phyloP scores from a whole-genome alignment of 768 basidiomycete genomes.

The Clitopilus passeckerianus region DNA sequence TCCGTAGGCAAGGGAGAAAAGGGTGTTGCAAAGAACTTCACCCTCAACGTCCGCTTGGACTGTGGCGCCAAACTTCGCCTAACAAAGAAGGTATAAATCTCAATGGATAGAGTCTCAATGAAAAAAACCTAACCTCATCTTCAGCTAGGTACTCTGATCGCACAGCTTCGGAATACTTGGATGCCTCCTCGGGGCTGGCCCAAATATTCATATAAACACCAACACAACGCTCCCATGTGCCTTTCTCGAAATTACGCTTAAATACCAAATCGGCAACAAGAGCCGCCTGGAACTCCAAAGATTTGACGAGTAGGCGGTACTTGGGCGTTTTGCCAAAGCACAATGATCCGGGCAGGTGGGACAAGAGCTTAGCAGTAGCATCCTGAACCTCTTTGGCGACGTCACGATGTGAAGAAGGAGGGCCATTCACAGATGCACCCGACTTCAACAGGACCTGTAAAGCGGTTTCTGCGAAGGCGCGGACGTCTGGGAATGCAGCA shows the following conservation, averaged over 20 bases:
- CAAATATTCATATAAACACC: slow-evolving; percentile 71
- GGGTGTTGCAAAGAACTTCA: slow-evolving; percentile 85
- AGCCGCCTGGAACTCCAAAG: slow-evolving; percentile 68
- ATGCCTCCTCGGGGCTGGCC: slow-evolving; percentile 45
- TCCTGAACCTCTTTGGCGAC: slow-evolving; percentile 56
- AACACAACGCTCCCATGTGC: slow-evolving; percentile 66
- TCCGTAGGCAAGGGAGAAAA: slow-evolving; percentile 95
- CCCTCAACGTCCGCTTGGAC: slow-evolving; percentile 59
- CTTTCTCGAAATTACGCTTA: slow-evolving; percentile 50
- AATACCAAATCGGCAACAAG: slow-evolving; percentile 76
- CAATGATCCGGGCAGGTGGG: slow-evolving; percentile 51
- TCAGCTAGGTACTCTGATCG: slow-evolving; percentile 72
- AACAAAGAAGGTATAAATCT: slow-evolving; percentile 1
- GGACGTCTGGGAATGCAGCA: slow-evolving; percentile 96
- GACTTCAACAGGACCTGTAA: slow-evolving; percentile 75
- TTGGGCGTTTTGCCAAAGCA: slow-evolving; percentile 39
- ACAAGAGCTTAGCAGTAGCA: slow-evolving; percentile 50
- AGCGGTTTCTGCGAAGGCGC: slow-evolving; percentile 87
- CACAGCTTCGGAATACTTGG: slow-evolving; percentile 55
- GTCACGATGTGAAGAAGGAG: slow-evolving; percentile 68
- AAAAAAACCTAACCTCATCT: slow-evolving; percentile 51
- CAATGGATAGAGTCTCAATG: slow-evolving; percentile 1
- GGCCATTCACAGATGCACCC: slow-evolving; percentile 73
- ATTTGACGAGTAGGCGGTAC: slow-evolving; percentile 52
- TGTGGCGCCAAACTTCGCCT: slow-evolving; percentile 56